Evolutionary conservation across 2,329 filamentous ascomycete genomes (phyloP).

Genomic region (Onygenales sp.): DNA sequence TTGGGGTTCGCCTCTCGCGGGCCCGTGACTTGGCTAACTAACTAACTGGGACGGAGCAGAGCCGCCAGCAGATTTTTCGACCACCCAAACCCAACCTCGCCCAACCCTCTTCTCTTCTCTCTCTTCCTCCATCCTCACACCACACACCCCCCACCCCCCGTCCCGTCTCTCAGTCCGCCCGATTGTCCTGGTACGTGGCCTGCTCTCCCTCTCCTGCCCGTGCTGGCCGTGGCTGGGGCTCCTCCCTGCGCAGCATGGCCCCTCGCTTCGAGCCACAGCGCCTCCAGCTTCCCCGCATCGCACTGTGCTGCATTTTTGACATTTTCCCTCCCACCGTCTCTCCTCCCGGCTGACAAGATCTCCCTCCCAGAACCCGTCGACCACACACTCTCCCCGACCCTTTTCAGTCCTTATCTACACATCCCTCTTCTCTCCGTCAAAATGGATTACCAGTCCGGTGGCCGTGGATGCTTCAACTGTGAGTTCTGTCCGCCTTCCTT

Average conservation of each 20-base stretch:
- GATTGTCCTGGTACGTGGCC: not conserved
- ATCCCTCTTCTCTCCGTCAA: slow-evolving; percentile 9
- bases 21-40: no score
- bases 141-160: not conserved
- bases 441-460: slow-evolving; percentile 42
- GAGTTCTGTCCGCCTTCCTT: slow-evolving; percentile 23
- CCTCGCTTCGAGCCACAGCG: slow-evolving; percentile 1
- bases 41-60: no score
- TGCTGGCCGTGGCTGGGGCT: not conserved
- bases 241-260: not conserved
- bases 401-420: slow-evolving; percentile 6
- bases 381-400: no score
- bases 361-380: no score
- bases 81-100: not conserved
- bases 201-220: not conserved
- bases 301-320: slow-evolving; percentile 4
- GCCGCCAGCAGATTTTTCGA: no score
- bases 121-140: not conserved
- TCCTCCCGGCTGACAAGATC: not conserved
- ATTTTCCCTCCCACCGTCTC: slow-evolving; percentile 1
- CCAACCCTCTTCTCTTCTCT: not conserved
- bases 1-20: no score
- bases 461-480: slow-evolving; percentile 52
- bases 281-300: slow-evolving; percentile 5
- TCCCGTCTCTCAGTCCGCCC: not conserved